Evolutionary conservation across 1,284 basidiomycete genomes (phyloP), one percentile per base, ranked within the genome.

Genomic region (Heterobasidion parviporum): DNA sequence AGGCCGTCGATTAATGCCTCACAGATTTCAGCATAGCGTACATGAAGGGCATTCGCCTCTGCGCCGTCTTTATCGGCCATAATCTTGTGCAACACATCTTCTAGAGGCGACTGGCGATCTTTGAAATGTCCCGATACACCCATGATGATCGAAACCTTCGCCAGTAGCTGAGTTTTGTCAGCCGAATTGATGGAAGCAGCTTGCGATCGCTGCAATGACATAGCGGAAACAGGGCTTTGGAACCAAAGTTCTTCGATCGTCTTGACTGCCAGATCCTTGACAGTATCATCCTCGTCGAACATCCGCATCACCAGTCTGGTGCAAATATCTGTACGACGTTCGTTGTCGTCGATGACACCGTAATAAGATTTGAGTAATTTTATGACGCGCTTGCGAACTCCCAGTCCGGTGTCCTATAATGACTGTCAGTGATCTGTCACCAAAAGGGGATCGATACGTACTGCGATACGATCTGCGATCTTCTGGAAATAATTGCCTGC

Each of bases 341-440:
- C 64, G 34, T 77, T 70, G 54, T 85, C 81, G 20, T 80, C 74
- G 1, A 85, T 82, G 5, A 85, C 79, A 8, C 69, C 64, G 67
- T 95, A 96, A 63, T 94, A 87, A 14, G 85, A 80, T 65, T 89
- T 92, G 52, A 99, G 77, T 0, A 99, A 76, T 69, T 95, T 98
- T 72, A 99, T 89, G 52, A 97, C 94, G 5, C 97, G 85, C 67
- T 97, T 97, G 36, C 97, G 82, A 2, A 99, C 97, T 18, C 85
- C 84, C 6, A 98, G 76, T 5, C 96, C 94, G 44, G 94, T 89
- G 67, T 99, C 96, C 88, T 94, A 61, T 38, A 15, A 43, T 5
- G 12, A 8, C 38, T 41, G 38, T 26, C 38, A 12, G 38, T 41
- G 38, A 41, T 10, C 7, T 45, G 12, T 33, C 44, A 52, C 15